phyloP scores from a whole-genome alignment of 371 early-diverging fungal species.

The Blakeslea trispora region DNA sequence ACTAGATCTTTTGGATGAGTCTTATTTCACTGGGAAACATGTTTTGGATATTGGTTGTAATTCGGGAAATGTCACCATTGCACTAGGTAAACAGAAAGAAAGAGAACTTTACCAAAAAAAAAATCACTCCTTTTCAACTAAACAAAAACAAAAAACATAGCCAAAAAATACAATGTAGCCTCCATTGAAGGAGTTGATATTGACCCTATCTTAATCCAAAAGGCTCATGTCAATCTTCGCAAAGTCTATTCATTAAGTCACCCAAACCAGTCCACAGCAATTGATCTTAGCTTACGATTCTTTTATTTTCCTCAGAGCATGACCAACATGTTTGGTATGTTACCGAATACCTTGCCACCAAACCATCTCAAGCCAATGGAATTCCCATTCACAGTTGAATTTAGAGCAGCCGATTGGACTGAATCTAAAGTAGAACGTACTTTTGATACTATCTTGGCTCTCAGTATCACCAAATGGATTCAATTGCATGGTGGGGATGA shows the following conservation, averaged over 20 bases:
- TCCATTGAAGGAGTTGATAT: constrained; percentile 77
- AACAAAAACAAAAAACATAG: no score
- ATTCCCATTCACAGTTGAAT: constrained; percentile 70
- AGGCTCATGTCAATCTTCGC: constrained; percentile 57
- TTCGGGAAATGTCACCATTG: constrained; percentile 68
- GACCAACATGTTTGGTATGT: constrained; percentile 55
- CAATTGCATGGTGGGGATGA: constrained; percentile 80
- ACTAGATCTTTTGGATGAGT: constrained; percentile 51
- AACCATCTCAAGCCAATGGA: neutral
- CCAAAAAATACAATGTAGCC: constrained; percentile 42
- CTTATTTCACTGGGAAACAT: constrained; percentile 56
- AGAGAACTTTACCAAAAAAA: no score
- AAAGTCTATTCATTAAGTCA: constrained; percentile 46
- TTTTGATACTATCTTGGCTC: constrained; percentile 55
- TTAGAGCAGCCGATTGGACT: constrained; percentile 45
- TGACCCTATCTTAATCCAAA: constrained; percentile 65
- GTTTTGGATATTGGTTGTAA: constrained; percentile 91
- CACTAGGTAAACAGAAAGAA: constrained; percentile 59
- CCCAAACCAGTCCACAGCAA: constrained; percentile 17
- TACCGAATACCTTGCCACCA: constrained; percentile 42
- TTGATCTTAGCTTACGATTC: constrained; percentile 31
- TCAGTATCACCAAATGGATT: constrained; percentile 83
- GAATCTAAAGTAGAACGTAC: constrained; percentile 22
- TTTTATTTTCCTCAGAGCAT: constrained; percentile 69
- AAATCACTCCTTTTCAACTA: no score